These are phyloP conservation scores for Fusarium kyushuense DNA, from an alignment of 2,329 filamentous ascomycete species.

Conservation along the genomic window DNA sequence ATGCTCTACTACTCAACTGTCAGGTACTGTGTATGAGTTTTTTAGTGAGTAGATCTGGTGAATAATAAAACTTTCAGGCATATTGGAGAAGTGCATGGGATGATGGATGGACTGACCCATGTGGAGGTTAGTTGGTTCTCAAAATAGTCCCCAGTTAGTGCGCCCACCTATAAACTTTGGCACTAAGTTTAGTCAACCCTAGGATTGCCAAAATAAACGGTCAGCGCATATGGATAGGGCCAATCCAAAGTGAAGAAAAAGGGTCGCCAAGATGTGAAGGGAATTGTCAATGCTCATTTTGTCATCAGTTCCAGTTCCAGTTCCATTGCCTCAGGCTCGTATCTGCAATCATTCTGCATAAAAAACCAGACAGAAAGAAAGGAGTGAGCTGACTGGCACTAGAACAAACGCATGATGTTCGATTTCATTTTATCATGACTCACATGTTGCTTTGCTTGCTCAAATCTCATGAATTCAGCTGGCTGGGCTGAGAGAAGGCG, in stretches of 20 bases:
- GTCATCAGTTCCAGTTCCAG: slow-evolving; percentile 1
- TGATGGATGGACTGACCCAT: not conserved
- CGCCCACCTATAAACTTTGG: slow-evolving; percentile 19
- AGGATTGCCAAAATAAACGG: slow-evolving; percentile 17
- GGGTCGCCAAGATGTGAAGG: slow-evolving; percentile 10
- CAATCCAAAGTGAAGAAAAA: slow-evolving; percentile 1
- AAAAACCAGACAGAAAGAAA: not conserved
- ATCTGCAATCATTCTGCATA: slow-evolving; percentile 26
- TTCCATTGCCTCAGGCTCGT: slow-evolving; percentile 19
- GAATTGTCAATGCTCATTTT: slow-evolving; percentile 11
- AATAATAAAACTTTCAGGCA: slow-evolving; percentile 1
- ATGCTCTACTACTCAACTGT: too few relatives aligned
- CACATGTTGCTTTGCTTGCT: not conserved
- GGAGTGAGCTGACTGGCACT: slow-evolving; percentile 7
- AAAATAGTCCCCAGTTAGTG: slow-evolving; percentile 31
- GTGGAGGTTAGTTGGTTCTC: slow-evolving; percentile 16
- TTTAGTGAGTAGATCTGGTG: not conserved
- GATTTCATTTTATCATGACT: slow-evolving; percentile 16
- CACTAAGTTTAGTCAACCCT: slow-evolving; percentile 23
- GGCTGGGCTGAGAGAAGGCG: slow-evolving; percentile 1
- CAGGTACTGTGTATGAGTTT: not conserved
- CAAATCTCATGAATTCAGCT: slow-evolving; percentile 13
- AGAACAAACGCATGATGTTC: slow-evolving; percentile 6
- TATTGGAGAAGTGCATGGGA: slow-evolving; percentile 2
- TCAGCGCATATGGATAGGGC: slow-evolving; percentile 29